These are phyloP conservation scores for Staphylotrichum longicolle DNA, from an alignment of 495 filamentous ascomycete species.

Conservation along the genomic window DNA sequence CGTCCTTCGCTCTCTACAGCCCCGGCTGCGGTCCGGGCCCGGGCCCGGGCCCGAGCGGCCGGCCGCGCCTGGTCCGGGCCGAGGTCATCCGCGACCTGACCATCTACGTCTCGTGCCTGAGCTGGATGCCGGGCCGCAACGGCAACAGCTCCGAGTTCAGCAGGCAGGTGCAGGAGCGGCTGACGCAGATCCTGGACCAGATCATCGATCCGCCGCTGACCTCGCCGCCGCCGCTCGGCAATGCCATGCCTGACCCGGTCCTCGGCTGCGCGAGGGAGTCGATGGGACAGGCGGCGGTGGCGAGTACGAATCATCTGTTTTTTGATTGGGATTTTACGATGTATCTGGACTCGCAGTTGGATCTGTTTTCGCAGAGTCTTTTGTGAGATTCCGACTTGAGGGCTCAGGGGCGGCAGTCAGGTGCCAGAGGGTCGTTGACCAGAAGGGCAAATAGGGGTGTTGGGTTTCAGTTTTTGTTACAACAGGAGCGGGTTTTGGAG, in stretches of 20 bases:
- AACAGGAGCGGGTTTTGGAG: too few species aligned
- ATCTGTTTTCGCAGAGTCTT: constrained; percentile 14
- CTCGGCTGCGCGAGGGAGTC: background rate
- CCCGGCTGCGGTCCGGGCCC: background rate
- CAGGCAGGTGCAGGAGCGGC: constrained; percentile 11
- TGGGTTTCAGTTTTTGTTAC: too few species aligned
- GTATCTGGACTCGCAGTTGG: constrained; percentile 16
- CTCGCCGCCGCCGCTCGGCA: background rate
- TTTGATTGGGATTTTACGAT: constrained; percentile 19
- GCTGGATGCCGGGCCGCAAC: constrained; percentile 15
- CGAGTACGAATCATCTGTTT: constrained; percentile 12
- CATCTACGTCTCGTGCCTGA: constrained; percentile 17
- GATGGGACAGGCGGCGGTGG: background rate
- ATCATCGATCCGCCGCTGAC: constrained; percentile 4
- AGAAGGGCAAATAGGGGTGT: too few species aligned
- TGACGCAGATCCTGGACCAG: constrained; percentile 17
- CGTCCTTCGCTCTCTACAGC: background rate
- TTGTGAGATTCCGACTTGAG: constrained; percentile 11
- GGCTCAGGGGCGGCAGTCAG: too few species aligned
- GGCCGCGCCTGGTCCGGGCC: constrained; percentile 2
- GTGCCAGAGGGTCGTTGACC: too few species aligned
- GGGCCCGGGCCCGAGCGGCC: background rate
- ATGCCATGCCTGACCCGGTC: too few species aligned
- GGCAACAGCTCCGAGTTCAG: constrained; percentile 16
- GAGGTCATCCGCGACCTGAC: constrained; percentile 17